Evolutionary conservation across 768 basidiomycete genomes (phyloP).

Genomic region (Agrocybe pediades): DNA sequence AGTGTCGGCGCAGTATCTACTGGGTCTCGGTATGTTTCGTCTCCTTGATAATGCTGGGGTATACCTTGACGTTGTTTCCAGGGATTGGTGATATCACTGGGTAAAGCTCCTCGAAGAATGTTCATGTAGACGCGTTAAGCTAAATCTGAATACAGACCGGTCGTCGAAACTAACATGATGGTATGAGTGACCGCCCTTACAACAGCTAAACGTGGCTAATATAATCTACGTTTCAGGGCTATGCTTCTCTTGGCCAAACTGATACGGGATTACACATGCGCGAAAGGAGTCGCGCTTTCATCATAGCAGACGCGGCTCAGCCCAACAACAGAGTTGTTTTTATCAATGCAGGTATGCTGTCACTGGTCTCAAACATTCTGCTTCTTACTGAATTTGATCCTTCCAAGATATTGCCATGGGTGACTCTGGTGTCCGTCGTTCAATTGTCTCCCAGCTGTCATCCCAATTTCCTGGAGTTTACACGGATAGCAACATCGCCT

Average conservation of each 20-base stretch:
- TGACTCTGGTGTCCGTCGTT: slow-evolving; percentile 72
- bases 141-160: slow-evolving; percentile 45
- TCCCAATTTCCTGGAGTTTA: slow-evolving; percentile 64
- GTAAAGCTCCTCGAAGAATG: slow-evolving; percentile 31
- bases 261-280: slow-evolving; percentile 81
- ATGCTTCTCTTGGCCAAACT: slow-evolving; percentile 63
- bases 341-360: slow-evolving; percentile 65
- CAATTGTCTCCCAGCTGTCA: slow-evolving; percentile 61
- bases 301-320: slow-evolving; percentile 62
- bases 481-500: slow-evolving; percentile 69
- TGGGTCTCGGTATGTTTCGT: slow-evolving; percentile 54
- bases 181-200: slow-evolving; percentile 30
- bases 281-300: slow-evolving; percentile 75
- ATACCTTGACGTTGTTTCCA: slow-evolving; percentile 21
- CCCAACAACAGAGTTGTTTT: slow-evolving; percentile 67
- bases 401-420: slow-evolving; percentile 77
- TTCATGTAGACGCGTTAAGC: slow-evolving; percentile 6
- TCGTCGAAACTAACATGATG: slow-evolving; percentile 87
- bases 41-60: background rate
- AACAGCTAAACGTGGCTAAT: background rate
- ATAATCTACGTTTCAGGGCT: slow-evolving; percentile 49
- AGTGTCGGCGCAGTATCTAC: slow-evolving; percentile 48
- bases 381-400: background rate
- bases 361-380: background rate
- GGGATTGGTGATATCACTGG: slow-evolving; percentile 78